These are phyloP conservation scores for Nakazawaea wickerhamii DNA, from an alignment of 805 yeast genomes.

Conservation along the genomic window DNA sequence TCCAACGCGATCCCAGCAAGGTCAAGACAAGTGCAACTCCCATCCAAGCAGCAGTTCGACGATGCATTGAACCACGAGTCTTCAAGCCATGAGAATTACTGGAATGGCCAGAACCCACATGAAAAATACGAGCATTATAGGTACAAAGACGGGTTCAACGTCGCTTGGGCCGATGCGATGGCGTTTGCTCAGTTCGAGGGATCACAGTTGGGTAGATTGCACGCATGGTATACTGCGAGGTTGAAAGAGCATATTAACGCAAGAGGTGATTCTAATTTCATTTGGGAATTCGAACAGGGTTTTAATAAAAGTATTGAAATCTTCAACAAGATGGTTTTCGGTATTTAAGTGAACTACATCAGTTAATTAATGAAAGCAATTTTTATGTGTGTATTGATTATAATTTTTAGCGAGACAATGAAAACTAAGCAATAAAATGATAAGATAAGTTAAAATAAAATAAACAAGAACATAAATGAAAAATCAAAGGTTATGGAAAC, in stretches of 20 bases:
- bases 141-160: conserved; percentile 69
- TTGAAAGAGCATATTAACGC: conserved; percentile 50
- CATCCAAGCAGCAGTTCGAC: conserved; percentile 38
- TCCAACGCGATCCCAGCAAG: conserved; percentile 47
- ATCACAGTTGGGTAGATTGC: conserved; percentile 67
- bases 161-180: conserved; percentile 71
- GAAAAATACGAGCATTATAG: conserved; percentile 77
- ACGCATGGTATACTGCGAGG: conserved; percentile 65
- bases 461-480: not conserved
- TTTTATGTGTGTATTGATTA: too few species aligned
- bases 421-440: not conserved
- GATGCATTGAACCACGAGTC: conserved; percentile 31
- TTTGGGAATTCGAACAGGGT: conserved; percentile 93
- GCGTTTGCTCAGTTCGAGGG: conserved; percentile 65
- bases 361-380: too few species aligned
- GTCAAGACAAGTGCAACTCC: conserved; percentile 24
- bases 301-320: conserved; percentile 56
- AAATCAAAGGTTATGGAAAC: not conserved
- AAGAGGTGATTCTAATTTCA: conserved; percentile 49
- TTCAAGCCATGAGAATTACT: conserved; percentile 53
- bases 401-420: too few species aligned
- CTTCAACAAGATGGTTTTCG: conserved; percentile 21
- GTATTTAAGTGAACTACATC: not conserved
- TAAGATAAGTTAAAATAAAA: not conserved
- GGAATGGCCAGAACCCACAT: conserved; percentile 55